These are phyloP conservation scores for Syzygium grande DNA, from an alignment of 345 rosid genomes.

Conservation along the genomic window DNA sequence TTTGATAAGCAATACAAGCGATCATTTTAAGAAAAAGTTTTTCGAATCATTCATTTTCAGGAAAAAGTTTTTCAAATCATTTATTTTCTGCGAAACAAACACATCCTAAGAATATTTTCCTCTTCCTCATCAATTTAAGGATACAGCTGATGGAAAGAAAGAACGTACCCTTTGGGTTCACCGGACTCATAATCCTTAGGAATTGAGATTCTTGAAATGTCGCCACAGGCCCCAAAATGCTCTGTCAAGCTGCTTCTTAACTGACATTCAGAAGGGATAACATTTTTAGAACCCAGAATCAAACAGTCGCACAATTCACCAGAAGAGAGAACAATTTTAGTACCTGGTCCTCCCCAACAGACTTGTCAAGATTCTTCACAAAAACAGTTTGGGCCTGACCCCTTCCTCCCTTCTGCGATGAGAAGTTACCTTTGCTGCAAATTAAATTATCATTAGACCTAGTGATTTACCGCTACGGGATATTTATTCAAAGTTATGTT, in stretches of 20 bases:
- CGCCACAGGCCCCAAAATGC: slow-evolving; percentile 74
- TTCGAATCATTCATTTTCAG: too few relatives aligned
- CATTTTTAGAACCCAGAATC: slow-evolving; percentile 17
- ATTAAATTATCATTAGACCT: background rate
- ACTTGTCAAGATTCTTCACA: slow-evolving; percentile 56
- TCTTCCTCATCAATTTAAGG: background rate
- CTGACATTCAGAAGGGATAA: slow-evolving; percentile 14
- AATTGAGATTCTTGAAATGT: slow-evolving; percentile 41
- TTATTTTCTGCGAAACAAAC: too few relatives aligned
- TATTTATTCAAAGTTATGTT: background rate
- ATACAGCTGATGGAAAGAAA: background rate
- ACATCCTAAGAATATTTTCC: too few relatives aligned
- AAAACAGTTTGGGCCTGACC: slow-evolving; percentile 29
- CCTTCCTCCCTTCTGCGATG: slow-evolving; percentile 42
- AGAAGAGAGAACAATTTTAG: background rate
- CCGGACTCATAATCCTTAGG: slow-evolving; percentile 72
- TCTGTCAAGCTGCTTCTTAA: slow-evolving; percentile 36
- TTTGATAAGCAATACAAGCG: too few relatives aligned
- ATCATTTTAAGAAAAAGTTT: too few relatives aligned
- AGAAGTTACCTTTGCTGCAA: slow-evolving; percentile 39
- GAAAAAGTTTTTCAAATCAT: too few relatives aligned
- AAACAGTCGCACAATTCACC: background rate
- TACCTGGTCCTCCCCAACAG: slow-evolving; percentile 49
- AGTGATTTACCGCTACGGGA: background rate
- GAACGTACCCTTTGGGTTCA: slow-evolving; percentile 58